These are phyloP conservation scores for Beauveria brongniartii DNA, from an alignment of 2,329 filamentous ascomycete species.

Conservation along the genomic window DNA sequence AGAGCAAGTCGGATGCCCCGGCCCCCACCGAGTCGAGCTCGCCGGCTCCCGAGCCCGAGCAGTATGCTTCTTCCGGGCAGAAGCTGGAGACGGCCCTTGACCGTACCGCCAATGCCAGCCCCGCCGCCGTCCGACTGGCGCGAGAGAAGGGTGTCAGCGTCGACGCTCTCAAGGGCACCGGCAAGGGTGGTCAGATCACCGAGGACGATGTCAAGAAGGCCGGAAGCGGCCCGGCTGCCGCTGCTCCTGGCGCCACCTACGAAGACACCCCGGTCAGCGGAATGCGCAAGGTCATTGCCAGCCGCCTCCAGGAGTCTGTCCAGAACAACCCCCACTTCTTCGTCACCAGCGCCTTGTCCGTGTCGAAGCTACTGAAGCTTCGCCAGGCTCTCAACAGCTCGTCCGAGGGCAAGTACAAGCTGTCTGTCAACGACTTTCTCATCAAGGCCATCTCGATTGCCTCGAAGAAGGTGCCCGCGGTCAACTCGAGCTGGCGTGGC, in stretches of 20 bases:
- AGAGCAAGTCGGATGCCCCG: conserved; percentile 56
- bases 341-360: conserved; percentile 83
- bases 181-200: conserved; percentile 78
- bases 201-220: conserved; percentile 91
- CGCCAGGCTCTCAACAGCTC: conserved; percentile 86
- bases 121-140: conserved; percentile 72
- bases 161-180: conserved; percentile 75
- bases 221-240: conserved; percentile 43
- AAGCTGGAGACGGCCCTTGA: conserved; percentile 78
- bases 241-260: conserved; percentile 57
- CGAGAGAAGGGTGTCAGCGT: conserved; percentile 76
- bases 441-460: conserved; percentile 91
- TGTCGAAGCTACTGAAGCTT: conserved; percentile 92
- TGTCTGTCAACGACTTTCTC: conserved; percentile 99
- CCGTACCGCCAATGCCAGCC: conserved; percentile 65
- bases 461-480: conserved; percentile 85
- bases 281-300: conserved; percentile 98
- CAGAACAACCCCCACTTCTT: conserved; percentile 98
- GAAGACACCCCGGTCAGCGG: conserved; percentile 77
- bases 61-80: conserved; percentile 66
- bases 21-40: conserved; percentile 41
- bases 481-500: conserved; percentile 92
- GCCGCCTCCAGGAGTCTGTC: conserved; percentile 77
- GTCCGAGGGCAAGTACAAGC: conserved; percentile 90
- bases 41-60: conserved; percentile 49